phyloP scores from a whole-genome alignment of 1,139 yeast genomes.

The Magnusiomyces paraingens region DNA sequence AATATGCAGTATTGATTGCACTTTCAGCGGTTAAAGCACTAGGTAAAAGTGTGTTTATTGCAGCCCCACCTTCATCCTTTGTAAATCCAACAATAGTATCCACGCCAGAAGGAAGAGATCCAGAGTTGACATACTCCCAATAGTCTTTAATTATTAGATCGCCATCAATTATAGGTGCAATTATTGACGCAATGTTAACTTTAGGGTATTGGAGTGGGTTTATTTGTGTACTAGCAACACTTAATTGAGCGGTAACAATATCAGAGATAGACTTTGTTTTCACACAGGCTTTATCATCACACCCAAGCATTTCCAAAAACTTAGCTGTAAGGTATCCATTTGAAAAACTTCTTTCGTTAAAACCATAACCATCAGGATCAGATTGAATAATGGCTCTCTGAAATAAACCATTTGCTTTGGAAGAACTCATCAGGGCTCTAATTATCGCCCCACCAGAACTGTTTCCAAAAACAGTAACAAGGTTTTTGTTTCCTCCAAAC shows the following conservation, averaged over 20 bases:
- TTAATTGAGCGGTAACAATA: slow-evolving; percentile 21
- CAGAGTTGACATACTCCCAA: slow-evolving; percentile 19
- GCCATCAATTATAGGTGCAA: slow-evolving; percentile 29
- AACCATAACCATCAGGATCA: slow-evolving; percentile 28
- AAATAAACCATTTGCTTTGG: slow-evolving; percentile 24
- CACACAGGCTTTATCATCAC: slow-evolving; percentile 22
- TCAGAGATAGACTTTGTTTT: slow-evolving; percentile 17
- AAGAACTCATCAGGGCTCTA: slow-evolving; percentile 25
- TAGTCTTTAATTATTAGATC: slow-evolving; percentile 21
- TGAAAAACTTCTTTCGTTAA: slow-evolving; percentile 21
- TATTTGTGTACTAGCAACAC: background rate
- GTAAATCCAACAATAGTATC: slow-evolving; percentile 27
- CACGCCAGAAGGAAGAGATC: slow-evolving; percentile 22
- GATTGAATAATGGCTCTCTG: slow-evolving; percentile 29
- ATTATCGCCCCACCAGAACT: slow-evolving; percentile 35
- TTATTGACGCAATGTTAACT: slow-evolving; percentile 24
- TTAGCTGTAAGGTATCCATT: slow-evolving; percentile 18
- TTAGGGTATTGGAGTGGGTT: slow-evolving; percentile 5
- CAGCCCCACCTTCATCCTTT: slow-evolving; percentile 26
- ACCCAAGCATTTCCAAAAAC: slow-evolving; percentile 18
- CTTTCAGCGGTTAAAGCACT: background rate
- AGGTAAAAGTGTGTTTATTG: slow-evolving; percentile 16
- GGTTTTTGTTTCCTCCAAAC: slow-evolving; percentile 35
- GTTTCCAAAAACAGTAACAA: slow-evolving; percentile 35
- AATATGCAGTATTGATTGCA: slow-evolving; percentile 11